Evolutionary conservation across 2,329 filamentous ascomycete genomes (phyloP).

Genomic region (Knoxdaviesia proteae): DNA sequence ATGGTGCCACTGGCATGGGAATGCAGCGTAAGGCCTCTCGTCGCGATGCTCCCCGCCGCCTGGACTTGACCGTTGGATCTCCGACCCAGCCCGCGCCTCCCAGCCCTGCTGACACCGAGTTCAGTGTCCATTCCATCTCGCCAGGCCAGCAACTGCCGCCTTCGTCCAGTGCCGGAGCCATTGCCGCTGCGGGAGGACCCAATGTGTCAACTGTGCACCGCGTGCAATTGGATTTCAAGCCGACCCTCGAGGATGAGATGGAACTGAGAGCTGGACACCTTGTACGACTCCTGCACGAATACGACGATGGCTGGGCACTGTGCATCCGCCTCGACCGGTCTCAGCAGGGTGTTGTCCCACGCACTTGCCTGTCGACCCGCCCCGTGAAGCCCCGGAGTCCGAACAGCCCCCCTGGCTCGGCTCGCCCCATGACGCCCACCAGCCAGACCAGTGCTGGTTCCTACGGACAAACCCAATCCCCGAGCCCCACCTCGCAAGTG

Average conservation of each 20-base stretch:
- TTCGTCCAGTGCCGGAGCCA: conserved; percentile 33
- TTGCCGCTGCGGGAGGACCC: conserved; percentile 41
- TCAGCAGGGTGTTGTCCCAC: conserved; percentile 77
- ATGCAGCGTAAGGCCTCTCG: conserved; percentile 35
- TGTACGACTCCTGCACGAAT: conserved; percentile 79
- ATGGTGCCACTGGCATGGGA: conserved; percentile 18
- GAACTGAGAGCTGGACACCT: conserved; percentile 63
- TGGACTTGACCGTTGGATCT: conserved; percentile 30
- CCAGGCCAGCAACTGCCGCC: conserved; percentile 22
- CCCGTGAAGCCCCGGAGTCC: conserved; percentile 67
- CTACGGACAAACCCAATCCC: no score
- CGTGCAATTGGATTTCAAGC: conserved; percentile 83
- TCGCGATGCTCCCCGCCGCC: conserved; percentile 25
- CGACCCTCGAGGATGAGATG: conserved; percentile 82
- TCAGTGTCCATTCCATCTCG: conserved; percentile 33
- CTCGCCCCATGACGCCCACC: no score
- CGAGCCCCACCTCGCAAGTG: no score
- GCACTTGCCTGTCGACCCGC: conserved; percentile 80
- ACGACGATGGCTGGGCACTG: conserved; percentile 95
- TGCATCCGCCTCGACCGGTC: conserved; percentile 81
- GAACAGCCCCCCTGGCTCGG: conserved; percentile 11
- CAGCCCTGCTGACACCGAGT: conserved; percentile 43
- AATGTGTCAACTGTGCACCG: conserved; percentile 54
- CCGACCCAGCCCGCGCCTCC: conserved; percentile 18
- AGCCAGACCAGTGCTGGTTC: no score